Percentiles rank a stretch among this genome's conserved stretches.
Evolutionary conservation across 2,329 filamentous ascomycete genomes (phyloP).

Genomic region (Dothistroma pini): DNA sequence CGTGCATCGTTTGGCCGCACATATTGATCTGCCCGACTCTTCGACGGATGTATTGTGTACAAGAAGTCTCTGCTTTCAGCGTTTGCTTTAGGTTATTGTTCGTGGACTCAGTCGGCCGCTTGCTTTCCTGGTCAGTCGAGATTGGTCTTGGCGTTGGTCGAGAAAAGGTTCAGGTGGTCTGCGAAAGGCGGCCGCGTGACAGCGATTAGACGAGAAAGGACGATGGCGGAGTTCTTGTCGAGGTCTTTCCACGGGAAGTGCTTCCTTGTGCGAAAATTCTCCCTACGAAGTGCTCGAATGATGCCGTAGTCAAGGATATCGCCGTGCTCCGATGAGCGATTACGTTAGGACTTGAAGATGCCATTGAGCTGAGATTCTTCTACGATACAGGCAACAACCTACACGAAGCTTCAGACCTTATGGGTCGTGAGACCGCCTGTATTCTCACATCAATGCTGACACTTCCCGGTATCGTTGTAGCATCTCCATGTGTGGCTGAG

Average conservation of each 20-base stretch:
- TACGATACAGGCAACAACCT: too few relatives aligned
- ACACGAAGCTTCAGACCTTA: too few relatives aligned
- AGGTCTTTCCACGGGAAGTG: too few relatives aligned
- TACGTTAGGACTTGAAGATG: too few relatives aligned
- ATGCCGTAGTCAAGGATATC: neutral
- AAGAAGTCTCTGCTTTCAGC: neutral
- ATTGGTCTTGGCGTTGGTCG: neutral
- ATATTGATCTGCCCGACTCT: slow-evolving; percentile 11
- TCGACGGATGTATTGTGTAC: neutral
- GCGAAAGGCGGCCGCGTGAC: too few relatives aligned
- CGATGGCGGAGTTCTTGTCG: too few relatives aligned
- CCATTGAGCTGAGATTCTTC: too few relatives aligned
- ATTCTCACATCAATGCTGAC: too few relatives aligned
- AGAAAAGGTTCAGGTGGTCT: neutral
- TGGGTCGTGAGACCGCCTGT: too few relatives aligned
- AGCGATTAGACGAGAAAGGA: too few relatives aligned
- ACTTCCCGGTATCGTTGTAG: neutral
- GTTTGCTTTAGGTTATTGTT: neutral
- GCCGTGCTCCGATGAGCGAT: neutral
- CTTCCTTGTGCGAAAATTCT: neutral
- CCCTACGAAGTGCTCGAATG: neutral
- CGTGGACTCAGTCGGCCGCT: neutral
- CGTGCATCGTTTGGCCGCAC: slow-evolving; percentile 54
- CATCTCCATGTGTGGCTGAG: neutral
- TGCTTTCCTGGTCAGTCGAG: neutral